Conservation (phyloP, 1,284 basidiomycete genomes). For the Gomphus bonarii region DNA sequence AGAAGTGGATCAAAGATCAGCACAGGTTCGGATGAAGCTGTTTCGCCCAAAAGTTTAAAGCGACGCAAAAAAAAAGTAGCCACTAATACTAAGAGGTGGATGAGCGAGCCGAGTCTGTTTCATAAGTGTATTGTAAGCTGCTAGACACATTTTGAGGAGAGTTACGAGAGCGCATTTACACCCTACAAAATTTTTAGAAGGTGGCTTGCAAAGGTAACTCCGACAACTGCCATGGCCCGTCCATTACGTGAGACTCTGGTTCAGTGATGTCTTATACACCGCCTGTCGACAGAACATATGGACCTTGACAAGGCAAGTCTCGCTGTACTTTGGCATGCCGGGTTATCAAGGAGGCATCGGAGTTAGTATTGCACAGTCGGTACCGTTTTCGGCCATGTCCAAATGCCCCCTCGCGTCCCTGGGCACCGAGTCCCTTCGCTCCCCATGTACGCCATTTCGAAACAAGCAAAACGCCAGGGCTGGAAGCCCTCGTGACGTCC, state of each 20-base stretch:
- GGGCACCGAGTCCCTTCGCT: neutral
- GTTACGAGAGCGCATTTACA: no score
- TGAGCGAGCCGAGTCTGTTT: no score
- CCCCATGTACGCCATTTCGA: slow-evolving; percentile 2
- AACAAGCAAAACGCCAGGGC: neutral
- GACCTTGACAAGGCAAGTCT: neutral
- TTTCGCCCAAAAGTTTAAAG: no score
- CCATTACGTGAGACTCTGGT: neutral
- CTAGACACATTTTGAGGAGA: no score
- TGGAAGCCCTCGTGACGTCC: slow-evolving; percentile 1
- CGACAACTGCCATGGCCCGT: no score
- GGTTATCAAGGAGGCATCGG: neutral
- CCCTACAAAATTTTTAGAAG: no score
- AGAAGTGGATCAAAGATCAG: neutral
- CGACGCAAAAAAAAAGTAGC: no score
- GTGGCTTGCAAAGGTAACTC: no score
- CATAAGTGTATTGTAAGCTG: no score
- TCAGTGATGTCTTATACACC: neutral
- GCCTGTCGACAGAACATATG: neutral
- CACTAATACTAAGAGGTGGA: no score
- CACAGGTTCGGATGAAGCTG: no score
- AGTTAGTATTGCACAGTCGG: neutral
- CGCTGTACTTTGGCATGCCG: neutral
- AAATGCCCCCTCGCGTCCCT: neutral
- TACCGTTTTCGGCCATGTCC: neutral